A percentile compares a stretch with the other conserved stretches of the same genome.
These are phyloP conservation scores for Collybiopsis confluens DNA, from an alignment of 768 basidiomycete genomes.

Conservation along the genomic window DNA sequence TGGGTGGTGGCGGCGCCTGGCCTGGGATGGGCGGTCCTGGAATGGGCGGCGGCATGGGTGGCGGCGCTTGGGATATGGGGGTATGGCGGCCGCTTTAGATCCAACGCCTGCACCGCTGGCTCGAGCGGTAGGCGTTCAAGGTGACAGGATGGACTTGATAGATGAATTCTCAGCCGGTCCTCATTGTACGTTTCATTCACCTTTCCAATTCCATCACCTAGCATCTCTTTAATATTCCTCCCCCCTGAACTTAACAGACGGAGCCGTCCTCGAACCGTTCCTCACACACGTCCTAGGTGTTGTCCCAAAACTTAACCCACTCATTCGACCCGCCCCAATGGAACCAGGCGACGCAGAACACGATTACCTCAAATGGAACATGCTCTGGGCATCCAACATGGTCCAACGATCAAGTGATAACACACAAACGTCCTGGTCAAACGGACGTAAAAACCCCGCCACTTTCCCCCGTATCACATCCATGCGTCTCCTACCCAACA, in stretches of 20 bases:
- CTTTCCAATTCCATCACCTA: too few relatives aligned
- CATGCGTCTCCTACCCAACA: conserved; percentile 39
- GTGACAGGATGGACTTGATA: conserved; percentile 2
- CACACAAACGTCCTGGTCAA: conserved; percentile 6
- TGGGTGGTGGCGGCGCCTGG: background rate
- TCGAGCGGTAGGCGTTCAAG: background rate
- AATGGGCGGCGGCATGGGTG: background rate
- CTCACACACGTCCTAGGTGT: conserved; percentile 1
- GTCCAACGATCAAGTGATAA: conserved; percentile 3
- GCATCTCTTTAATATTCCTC: background rate
- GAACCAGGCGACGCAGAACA: background rate
- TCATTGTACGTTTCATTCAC: background rate
- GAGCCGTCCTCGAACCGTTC: conserved; percentile 5
- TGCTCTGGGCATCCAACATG: conserved; percentile 4
- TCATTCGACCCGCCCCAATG: background rate
- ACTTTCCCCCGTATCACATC: conserved; percentile 9
- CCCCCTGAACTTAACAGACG: conserved; percentile 9
- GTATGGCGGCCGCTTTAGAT: background rate
- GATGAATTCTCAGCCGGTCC: conserved; percentile 1
- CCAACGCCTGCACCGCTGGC: background rate
- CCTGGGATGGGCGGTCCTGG: background rate
- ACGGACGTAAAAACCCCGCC: conserved; percentile 4
- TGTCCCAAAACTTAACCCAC: conserved; percentile 1
- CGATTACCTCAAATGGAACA: conserved; percentile 8
- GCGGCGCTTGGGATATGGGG: background rate